Conservation (phyloP, 2,329 filamentous ascomycete species). For the Zymoseptoria tritici region DNA sequence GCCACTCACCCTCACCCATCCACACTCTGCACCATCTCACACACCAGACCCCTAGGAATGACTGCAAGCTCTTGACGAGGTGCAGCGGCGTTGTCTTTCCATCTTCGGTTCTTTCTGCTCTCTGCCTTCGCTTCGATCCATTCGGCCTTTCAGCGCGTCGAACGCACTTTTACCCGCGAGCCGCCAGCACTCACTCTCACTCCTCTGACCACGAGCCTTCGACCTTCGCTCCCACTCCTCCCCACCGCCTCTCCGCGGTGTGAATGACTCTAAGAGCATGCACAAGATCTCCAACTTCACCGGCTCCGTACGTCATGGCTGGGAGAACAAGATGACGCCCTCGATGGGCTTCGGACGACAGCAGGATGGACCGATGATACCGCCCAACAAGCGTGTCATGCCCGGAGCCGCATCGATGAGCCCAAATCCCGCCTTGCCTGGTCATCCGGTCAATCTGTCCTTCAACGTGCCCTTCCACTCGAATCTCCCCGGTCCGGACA, state of each 20-base stretch:
- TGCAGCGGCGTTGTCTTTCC: slow-evolving; percentile 13
- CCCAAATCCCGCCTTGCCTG: slow-evolving; percentile 57
- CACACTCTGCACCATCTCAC: slow-evolving; percentile 5
- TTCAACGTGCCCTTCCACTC: slow-evolving; percentile 97
- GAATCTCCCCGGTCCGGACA: slow-evolving; percentile 83
- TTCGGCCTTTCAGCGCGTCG: slow-evolving; percentile 3
- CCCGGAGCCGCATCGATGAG: slow-evolving; percentile 35
- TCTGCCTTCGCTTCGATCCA: slow-evolving; percentile 4
- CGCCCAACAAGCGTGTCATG: slow-evolving; percentile 44
- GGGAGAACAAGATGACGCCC: slow-evolving; percentile 57
- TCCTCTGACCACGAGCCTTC: slow-evolving; percentile 3
- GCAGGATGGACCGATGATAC: slow-evolving; percentile 11
- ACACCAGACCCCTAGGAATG: slow-evolving; percentile 13
- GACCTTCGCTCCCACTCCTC: slow-evolving; percentile 3
- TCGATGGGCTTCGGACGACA: slow-evolving; percentile 47
- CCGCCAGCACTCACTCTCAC: slow-evolving; percentile 5
- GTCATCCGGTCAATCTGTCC: slow-evolving; percentile 78
- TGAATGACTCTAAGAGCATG: slow-evolving; percentile 38
- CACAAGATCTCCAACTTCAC: slow-evolving; percentile 64
- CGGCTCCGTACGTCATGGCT: slow-evolving; percentile 58
- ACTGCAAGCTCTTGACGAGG: slow-evolving; percentile 17
- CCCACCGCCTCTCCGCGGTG: slow-evolving; percentile 6
- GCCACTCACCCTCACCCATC: slow-evolving; percentile 2
- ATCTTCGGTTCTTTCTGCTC: slow-evolving; percentile 8
- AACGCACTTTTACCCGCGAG: slow-evolving; percentile 1